Evolutionary conservation across 176 grass and related monocot species (phyloP).

Genomic region (Metroxylon sagu): DNA sequence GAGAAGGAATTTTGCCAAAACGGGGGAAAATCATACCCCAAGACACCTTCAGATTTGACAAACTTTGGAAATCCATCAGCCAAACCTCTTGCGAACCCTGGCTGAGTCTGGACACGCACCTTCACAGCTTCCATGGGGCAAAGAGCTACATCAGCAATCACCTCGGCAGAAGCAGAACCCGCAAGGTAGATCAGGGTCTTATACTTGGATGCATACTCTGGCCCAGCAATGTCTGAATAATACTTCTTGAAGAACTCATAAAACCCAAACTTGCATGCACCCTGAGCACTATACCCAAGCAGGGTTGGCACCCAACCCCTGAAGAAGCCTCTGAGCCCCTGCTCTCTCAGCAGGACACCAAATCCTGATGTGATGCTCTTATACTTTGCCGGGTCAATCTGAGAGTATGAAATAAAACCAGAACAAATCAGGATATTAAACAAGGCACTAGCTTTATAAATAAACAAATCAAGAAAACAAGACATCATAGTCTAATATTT

Average conservation of each 20-base stretch:
- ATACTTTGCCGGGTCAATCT: constrained; percentile 77
- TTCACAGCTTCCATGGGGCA: constrained; percentile 88
- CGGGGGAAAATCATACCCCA: constrained; percentile 24
- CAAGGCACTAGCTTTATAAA: neutral
- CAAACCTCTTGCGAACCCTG: constrained; percentile 54
- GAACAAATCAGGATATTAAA: neutral
- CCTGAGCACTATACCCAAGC: constrained; percentile 77
- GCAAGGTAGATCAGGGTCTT: constrained; percentile 87
- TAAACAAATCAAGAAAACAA: neutral
- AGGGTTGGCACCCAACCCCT: constrained; percentile 76
- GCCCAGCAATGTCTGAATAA: constrained; percentile 57
- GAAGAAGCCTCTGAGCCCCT: constrained; percentile 60
- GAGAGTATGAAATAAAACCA: constrained; percentile 1
- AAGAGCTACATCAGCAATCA: constrained; percentile 67
- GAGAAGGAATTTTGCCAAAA: neutral
- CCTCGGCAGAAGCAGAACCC: constrained; percentile 65
- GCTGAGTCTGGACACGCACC: constrained; percentile 79
- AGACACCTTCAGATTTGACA: constrained; percentile 49
- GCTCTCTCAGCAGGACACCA: constrained; percentile 57
- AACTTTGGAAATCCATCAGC: constrained; percentile 65
- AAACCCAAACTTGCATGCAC: constrained; percentile 75
- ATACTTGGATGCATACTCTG: constrained; percentile 62
- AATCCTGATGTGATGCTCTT: constrained; percentile 71
- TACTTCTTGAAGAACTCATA: constrained; percentile 89
- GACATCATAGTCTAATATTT: too few relatives aligned